phyloP scores from a whole-genome alignment of 2,329 filamentous ascomycete species.

The Thyridium curvatum region DNA sequence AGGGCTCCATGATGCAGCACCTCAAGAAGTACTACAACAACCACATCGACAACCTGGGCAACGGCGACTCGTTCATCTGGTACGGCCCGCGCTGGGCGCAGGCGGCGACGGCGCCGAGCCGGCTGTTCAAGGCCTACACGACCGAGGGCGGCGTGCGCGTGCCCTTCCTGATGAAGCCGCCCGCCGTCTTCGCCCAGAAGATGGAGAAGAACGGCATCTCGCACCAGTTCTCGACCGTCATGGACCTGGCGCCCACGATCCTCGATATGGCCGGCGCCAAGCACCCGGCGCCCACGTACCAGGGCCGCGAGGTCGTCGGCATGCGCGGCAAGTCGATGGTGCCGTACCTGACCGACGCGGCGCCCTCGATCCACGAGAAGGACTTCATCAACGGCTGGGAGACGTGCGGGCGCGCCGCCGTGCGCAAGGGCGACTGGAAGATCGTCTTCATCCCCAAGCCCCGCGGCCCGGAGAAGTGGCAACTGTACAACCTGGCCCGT shows the following conservation, averaged over 20 bases:
- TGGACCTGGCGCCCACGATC: slow-evolving; percentile 43
- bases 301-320: slow-evolving; percentile 22
- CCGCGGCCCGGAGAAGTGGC: slow-evolving; percentile 41
- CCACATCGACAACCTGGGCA: slow-evolving; percentile 46
- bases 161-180: slow-evolving; percentile 34
- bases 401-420: slow-evolving; percentile 24
- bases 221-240: slow-evolving; percentile 44
- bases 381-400: slow-evolving; percentile 30
- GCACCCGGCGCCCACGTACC: slow-evolving; percentile 46
- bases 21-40: slow-evolving; percentile 50
- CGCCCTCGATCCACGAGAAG: slow-evolving; percentile 23
- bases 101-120: slow-evolving; percentile 20
- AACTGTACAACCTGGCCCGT: slow-evolving; percentile 37
- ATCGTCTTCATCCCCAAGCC: slow-evolving; percentile 40
- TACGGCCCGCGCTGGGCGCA: slow-evolving; percentile 49
- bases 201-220: slow-evolving; percentile 28
- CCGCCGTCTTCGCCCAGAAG: slow-evolving; percentile 10
- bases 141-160: slow-evolving; percentile 45
- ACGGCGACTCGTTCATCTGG: slow-evolving; percentile 48
- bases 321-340: slow-evolving; percentile 27
- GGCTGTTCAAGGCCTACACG: slow-evolving; percentile 26
- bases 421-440: slow-evolving; percentile 28
- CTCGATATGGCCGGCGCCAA: slow-evolving; percentile 38
- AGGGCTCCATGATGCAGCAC: slow-evolving; percentile 12
- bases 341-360: slow-evolving; percentile 17